Evolutionary conservation across 371 early-diverging fungal genomes (phyloP).

Genomic region (Lichtheimia hyalospora): DNA sequence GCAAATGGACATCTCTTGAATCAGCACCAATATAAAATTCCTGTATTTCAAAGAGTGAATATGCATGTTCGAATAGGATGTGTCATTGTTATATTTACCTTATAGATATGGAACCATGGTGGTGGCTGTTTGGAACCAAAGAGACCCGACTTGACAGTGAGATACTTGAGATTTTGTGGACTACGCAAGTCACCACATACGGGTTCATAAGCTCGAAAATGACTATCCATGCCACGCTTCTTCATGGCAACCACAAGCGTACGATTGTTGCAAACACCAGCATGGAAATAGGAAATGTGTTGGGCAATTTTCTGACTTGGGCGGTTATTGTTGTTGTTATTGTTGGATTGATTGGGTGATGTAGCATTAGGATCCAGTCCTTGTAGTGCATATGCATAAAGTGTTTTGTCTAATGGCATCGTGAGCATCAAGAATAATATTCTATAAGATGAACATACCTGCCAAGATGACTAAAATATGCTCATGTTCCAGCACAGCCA

Average conservation of each 20-base stretch:
- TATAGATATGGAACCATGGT: constrained; percentile 57
- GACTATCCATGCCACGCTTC: constrained; percentile 55
- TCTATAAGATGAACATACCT: constrained; percentile 9
- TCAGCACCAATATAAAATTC: constrained; percentile 92
- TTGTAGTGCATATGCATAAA: constrained; percentile 73
- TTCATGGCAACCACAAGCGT: constrained; percentile 72
- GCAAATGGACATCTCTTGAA: constrained; percentile 74
- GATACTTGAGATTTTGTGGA: constrained; percentile 51
- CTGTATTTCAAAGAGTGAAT: constrained; percentile 20
- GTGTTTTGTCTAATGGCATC: constrained; percentile 58
- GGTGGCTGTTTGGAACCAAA: constrained; percentile 46
- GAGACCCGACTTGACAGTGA: constrained; percentile 39
- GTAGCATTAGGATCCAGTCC: constrained; percentile 48
- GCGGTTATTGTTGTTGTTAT: constrained; percentile 17
- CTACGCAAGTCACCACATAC: constrained; percentile 54
- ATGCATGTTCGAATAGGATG: no score
- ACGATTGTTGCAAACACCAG: constrained; percentile 70
- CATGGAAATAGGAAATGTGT: constrained; percentile 79
- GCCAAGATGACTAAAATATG: constrained; percentile 39
- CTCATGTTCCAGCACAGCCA: constrained; percentile 38
- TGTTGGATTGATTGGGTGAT: constrained; percentile 12
- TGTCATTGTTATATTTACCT: constrained; percentile 32
- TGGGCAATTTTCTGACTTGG: constrained; percentile 59
- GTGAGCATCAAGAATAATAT: not conserved
- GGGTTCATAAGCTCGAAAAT: constrained; percentile 75